These are phyloP conservation scores for Calocera viscosa DNA, from an alignment of 768 basidiomycete genomes.

Conservation along the genomic window DNA sequence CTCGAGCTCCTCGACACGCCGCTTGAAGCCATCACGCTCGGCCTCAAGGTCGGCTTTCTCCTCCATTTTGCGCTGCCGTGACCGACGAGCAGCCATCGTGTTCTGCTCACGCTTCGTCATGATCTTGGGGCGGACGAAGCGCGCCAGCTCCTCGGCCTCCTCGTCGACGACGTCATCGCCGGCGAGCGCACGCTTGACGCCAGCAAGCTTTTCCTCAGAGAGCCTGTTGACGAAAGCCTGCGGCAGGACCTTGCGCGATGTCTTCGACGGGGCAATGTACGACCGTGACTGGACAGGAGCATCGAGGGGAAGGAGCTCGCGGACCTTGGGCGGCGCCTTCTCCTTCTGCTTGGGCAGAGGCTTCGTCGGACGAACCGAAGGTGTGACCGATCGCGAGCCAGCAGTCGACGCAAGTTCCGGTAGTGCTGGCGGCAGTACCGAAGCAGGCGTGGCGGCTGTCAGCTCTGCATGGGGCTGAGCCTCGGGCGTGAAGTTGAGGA, in stretches of 20 bases:
- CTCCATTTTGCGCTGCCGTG: constrained; percentile 59
- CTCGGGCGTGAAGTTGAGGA: background rate
- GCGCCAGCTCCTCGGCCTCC: constrained; percentile 25
- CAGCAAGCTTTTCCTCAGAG: constrained; percentile 19
- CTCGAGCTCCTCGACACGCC: constrained; percentile 32
- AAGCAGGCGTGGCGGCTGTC: background rate
- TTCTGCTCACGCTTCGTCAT: constrained; percentile 72
- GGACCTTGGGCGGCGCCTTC: constrained; percentile 1
- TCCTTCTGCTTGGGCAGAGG: constrained; percentile 5
- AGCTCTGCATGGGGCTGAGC: background rate
- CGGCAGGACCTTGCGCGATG: constrained; percentile 68
- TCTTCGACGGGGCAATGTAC: constrained; percentile 59
- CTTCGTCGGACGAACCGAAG: background rate
- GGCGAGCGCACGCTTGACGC: constrained; percentile 44
- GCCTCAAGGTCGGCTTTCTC: constrained; percentile 53
- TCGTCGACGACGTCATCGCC: constrained; percentile 37
- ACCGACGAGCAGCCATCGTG: constrained; percentile 71
- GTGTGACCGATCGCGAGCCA: background rate
- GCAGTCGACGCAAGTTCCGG: background rate
- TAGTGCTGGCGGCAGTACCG: background rate
- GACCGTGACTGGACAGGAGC: constrained; percentile 70
- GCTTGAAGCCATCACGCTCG: constrained; percentile 4
- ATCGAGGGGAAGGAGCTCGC: constrained; percentile 46
- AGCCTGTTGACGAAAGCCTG: constrained; percentile 40
- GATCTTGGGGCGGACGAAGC: constrained; percentile 27